Evolutionary conservation across 179 eudicot species (phyloP).

Genomic region (Carnegiea gigantea): DNA sequence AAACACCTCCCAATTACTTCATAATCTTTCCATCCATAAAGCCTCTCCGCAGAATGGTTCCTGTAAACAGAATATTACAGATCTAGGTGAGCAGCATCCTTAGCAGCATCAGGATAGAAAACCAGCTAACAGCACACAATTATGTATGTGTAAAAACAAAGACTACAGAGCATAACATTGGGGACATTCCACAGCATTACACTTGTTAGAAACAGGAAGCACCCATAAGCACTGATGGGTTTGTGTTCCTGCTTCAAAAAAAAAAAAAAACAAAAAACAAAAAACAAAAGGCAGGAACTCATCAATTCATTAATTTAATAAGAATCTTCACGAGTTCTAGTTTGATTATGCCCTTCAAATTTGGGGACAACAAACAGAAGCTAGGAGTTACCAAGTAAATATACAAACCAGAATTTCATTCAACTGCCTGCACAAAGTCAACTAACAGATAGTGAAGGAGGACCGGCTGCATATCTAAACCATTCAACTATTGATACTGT

Average conservation of each 20-base stretch:
- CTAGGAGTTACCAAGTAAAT: background rate
- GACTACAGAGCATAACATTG: background rate
- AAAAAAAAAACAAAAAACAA: too few species aligned
- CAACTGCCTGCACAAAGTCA: background rate
- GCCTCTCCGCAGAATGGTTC: conserved; percentile 74
- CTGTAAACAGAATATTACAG: conserved; percentile 33
- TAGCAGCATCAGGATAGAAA: background rate
- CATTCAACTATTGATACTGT: background rate
- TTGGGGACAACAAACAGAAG: background rate
- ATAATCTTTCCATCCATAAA: conserved; percentile 65
- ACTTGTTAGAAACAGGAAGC: background rate
- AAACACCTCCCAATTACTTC: conserved; percentile 61
- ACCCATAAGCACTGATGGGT: background rate
- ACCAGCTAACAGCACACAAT: too few species aligned
- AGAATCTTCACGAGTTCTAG: background rate
- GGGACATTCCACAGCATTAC: background rate
- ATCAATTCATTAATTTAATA: background rate
- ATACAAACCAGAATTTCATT: background rate
- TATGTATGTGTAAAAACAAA: background rate
- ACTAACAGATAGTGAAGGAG: background rate
- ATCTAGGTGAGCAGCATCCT: background rate
- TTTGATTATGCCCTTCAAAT: background rate
- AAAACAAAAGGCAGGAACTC: background rate
- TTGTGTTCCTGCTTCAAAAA: background rate
- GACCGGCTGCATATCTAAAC: background rate